Percentiles rank a stretch among this genome's conserved stretches.
Conservation (phyloP, 1,139 yeast genomes). For the Sugiyamaella pinicola region DNA sequence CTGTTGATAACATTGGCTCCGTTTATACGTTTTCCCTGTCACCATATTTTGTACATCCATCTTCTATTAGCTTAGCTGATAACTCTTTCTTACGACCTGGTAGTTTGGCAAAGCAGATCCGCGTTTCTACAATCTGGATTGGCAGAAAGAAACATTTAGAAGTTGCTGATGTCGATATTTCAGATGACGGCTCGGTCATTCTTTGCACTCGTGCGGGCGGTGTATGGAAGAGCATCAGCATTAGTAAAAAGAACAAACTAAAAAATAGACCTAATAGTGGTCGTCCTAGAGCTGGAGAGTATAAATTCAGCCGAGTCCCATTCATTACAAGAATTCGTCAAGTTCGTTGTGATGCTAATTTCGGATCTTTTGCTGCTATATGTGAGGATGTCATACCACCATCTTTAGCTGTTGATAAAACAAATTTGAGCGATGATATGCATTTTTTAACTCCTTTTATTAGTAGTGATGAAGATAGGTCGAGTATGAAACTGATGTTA, state of each 20-base stretch:
- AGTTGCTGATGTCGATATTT: constrained; percentile 63
- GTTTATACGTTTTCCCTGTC: constrained; percentile 37
- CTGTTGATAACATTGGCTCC: constrained; percentile 39
- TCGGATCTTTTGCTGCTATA: constrained; percentile 68
- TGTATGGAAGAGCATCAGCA: constrained; percentile 50
- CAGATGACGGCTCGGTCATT: constrained; percentile 68
- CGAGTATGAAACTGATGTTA: constrained; percentile 5
- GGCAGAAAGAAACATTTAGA: constrained; percentile 37
- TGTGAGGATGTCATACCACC: constrained; percentile 53
- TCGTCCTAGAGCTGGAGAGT: constrained; percentile 35
- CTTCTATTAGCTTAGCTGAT: background rate
- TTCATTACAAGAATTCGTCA: constrained; percentile 55
- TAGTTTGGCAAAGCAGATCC: constrained; percentile 26
- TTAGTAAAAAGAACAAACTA: constrained; percentile 21
- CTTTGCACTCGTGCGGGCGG: constrained; percentile 70
- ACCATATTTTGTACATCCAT: constrained; percentile 14
- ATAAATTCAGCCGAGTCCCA: constrained; percentile 59
- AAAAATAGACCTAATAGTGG: constrained; percentile 14
- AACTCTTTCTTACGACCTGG: constrained; percentile 16
- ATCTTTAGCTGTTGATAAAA: constrained; percentile 26
- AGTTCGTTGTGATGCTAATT: constrained; percentile 68
- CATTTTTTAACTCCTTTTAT: constrained; percentile 35
- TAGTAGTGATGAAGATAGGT: constrained; percentile 18
- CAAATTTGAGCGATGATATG: constrained; percentile 33
- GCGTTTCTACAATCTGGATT: constrained; percentile 40